These are phyloP conservation scores for Agarophyton chilense DNA, from an alignment of 23 red algal species.

Conservation along the genomic window DNA sequence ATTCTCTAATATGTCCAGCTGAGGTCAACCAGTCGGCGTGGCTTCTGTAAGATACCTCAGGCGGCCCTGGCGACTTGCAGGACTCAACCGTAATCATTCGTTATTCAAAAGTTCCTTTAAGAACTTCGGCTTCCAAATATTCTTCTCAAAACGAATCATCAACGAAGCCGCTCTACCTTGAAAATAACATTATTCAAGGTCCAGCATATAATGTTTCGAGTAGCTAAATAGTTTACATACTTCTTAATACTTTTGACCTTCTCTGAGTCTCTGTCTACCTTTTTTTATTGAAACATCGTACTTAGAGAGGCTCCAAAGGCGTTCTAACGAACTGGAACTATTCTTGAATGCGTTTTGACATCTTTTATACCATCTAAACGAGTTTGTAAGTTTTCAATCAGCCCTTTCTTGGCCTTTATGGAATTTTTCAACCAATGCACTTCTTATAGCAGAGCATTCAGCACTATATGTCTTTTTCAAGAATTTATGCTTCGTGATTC, in stretches of 20 bases:
- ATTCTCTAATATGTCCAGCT: no score
- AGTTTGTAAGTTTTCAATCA: conserved; percentile 2
- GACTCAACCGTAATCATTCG: no score
- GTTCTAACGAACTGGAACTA: neutral
- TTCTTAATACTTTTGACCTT: no score
- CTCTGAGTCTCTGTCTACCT: neutral
- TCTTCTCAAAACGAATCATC: conserved; percentile 38
- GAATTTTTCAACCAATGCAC: neutral
- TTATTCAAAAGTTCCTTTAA: conserved; percentile 16
- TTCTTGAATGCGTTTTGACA: neutral
- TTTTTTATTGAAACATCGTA: neutral
- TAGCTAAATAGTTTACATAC: conserved; percentile 28
- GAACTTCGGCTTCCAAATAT: conserved; percentile 2
- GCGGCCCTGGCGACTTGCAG: no score
- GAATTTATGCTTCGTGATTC: no score
- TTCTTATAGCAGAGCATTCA: neutral
- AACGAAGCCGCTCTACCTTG: conserved; percentile 29
- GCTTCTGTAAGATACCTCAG: no score
- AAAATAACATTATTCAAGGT: conserved; percentile 16
- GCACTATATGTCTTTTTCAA: neutral
- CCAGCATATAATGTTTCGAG: conserved; percentile 3
- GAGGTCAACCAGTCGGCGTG: no score
- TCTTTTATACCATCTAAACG: neutral
- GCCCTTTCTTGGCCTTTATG: neutral
- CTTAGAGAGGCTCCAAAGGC: neutral